Percentiles rank a stretch among this genome's conserved stretches.
These are phyloP conservation scores for Physcomitrellopsis africana DNA, from an alignment of 225 moss, liverwort and hornwort genomes.

Conservation along the genomic window DNA sequence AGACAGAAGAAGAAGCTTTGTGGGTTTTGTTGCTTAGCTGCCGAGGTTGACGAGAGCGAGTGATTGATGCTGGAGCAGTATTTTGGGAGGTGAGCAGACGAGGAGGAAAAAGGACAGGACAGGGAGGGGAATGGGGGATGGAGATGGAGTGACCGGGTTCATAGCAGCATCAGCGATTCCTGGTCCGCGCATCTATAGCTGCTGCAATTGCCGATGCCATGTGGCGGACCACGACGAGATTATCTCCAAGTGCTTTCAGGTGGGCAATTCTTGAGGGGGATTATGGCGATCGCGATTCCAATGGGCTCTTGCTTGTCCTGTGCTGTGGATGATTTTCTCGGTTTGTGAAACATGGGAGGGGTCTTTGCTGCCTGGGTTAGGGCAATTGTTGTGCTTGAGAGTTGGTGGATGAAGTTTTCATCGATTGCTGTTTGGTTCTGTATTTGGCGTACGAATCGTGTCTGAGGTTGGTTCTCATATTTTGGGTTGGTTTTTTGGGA, in stretches of 20 bases:
- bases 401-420: neutral
- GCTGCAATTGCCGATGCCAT: constrained; percentile 99
- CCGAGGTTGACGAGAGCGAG: no score
- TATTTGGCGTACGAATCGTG: neutral
- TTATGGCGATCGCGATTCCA: neutral
- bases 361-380: constrained; percentile 5
- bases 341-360: neutral
- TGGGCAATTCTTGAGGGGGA: constrained; percentile 7
- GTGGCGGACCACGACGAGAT: constrained; percentile 99
- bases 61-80: no score
- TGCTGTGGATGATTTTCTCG: neutral
- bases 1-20: no score
- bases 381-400: constrained; percentile 18
- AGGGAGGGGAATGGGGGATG: constrained; percentile 42
- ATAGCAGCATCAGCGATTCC: constrained; percentile 44
- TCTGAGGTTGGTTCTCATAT: neutral
- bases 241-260: constrained; percentile 98
- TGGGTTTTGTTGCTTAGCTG: no score
- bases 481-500: neutral
- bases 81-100: no score
- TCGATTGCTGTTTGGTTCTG: constrained; percentile 6
- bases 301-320: no score
- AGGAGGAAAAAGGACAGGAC: no score
- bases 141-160: constrained; percentile 42
- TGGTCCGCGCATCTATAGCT: constrained; percentile 98